Percentiles rank a stretch among this genome's conserved stretches.
phyloP scores from a whole-genome alignment of 768 basidiomycete species.

The Mycena sanguinolenta region DNA sequence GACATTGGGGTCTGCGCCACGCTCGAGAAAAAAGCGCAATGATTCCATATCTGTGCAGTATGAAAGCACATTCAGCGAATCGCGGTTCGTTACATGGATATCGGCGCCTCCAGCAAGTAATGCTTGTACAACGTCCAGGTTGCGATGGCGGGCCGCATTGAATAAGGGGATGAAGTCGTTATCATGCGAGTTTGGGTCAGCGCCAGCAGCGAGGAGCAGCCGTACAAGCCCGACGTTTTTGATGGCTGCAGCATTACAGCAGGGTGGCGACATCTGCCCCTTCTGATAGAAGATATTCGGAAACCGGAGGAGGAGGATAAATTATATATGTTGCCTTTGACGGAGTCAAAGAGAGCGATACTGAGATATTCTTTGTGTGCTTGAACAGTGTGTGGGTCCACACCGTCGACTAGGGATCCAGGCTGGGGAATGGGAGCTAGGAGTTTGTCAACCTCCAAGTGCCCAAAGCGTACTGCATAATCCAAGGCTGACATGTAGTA shows the following conservation, averaged over 20 bases:
- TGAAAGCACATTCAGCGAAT: neutral
- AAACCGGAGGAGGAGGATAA: no score
- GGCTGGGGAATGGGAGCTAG: neutral
- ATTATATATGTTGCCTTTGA: neutral
- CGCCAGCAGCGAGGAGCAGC: neutral
- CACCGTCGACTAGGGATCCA: neutral
- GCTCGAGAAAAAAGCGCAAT: neutral
- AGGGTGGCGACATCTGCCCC: neutral
- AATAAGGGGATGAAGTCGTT: neutral
- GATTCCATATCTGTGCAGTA: neutral
- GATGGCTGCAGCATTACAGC: neutral
- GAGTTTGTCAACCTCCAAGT: neutral
- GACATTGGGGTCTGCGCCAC: neutral
- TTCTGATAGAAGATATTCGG: neutral
- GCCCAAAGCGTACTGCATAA: neutral
- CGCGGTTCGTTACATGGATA: neutral
- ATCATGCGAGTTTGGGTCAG: neutral
- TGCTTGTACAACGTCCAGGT: neutral
- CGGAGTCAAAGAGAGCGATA: neutral
- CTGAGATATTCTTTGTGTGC: neutral
- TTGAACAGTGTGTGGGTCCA: neutral
- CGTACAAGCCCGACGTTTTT: neutral
- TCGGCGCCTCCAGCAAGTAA: neutral
- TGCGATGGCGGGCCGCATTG: neutral
- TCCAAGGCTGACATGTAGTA: neutral